These are phyloP conservation scores for Cladophialophora immunda DNA, from an alignment of 2,329 filamentous ascomycete species.

Conservation along the genomic window DNA sequence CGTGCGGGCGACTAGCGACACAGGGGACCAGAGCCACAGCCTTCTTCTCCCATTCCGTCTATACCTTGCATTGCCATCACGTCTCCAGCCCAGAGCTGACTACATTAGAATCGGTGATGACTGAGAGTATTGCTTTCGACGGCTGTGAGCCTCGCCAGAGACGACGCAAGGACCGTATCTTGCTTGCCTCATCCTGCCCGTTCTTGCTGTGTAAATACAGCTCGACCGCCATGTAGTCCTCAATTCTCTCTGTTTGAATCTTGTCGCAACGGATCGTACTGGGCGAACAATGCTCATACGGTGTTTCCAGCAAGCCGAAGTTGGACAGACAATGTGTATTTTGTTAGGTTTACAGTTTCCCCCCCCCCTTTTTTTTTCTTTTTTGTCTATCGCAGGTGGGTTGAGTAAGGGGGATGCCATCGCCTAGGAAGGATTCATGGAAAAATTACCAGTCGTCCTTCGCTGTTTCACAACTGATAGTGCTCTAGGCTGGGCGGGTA, in stretches of 20 bases:
- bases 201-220: neutral
- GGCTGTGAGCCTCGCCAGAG: neutral
- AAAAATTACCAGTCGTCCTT: neutral
- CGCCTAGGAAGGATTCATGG: neutral
- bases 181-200: neutral
- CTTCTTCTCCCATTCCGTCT: neutral
- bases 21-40: neutral
- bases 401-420: neutral
- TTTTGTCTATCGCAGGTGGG: neutral
- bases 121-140: neutral
- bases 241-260: neutral
- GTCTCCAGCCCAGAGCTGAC: neutral
- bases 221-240: neutral
- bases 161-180: neutral
- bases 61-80: neutral
- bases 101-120: neutral
- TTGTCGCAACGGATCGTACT: neutral
- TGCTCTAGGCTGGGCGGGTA: neutral
- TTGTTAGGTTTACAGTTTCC: neutral
- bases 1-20: too few relatives aligned
- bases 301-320: neutral
- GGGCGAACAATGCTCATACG: neutral
- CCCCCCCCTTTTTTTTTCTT: neutral
- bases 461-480: neutral
- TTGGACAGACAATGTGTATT: neutral